Conservation (phyloP, 208 protist species). For the Leishmania turanica region DNA sequence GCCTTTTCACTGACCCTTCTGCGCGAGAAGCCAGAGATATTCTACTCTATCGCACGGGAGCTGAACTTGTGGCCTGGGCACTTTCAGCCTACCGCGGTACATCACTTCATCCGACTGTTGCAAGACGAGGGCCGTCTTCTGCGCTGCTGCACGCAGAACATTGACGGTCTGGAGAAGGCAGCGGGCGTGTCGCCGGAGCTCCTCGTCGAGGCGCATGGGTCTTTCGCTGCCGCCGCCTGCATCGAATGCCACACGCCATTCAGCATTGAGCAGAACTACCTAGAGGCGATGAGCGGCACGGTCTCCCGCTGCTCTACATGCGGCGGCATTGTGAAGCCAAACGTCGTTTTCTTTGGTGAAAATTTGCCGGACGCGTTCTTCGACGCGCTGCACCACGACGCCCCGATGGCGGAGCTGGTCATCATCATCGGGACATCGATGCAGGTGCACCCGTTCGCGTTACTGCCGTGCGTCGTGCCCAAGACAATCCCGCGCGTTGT, state of each 20-base stretch:
- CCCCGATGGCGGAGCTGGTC: slow-evolving; percentile 81
- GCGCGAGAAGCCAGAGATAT: slow-evolving; percentile 85
- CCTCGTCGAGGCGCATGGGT: slow-evolving; percentile 97
- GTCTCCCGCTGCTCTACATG: slow-evolving; percentile 70
- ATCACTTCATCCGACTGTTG: slow-evolving; percentile 95
- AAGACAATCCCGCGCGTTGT: slow-evolving; percentile 83
- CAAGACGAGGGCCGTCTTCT: slow-evolving; percentile 91
- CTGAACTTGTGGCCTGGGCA: slow-evolving; percentile 86
- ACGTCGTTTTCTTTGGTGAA: slow-evolving; percentile 98
- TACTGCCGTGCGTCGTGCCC: slow-evolving; percentile 61
- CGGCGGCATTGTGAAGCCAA: slow-evolving; percentile 93
- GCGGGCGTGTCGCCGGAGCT: slow-evolving; percentile 77
- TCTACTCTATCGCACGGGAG: slow-evolving; percentile 89
- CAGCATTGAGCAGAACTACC: slow-evolving; percentile 38
- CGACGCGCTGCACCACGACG: slow-evolving; percentile 61
- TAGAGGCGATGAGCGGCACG: slow-evolving; percentile 42
- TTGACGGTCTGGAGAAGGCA: slow-evolving; percentile 93
- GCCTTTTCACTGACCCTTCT: slow-evolving; percentile 94
- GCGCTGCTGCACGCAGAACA: slow-evolving; percentile 97
- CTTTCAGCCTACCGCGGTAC: slow-evolving; percentile 86
- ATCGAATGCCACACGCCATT: slow-evolving; percentile 73
- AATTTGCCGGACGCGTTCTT: slow-evolving; percentile 90
- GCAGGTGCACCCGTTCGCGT: slow-evolving; percentile 94
- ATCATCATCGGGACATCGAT: slow-evolving; percentile 97
- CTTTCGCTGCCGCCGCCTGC: slow-evolving; percentile 87